These are phyloP conservation scores for Diaporthe vexans DNA, from an alignment of 2,329 filamentous ascomycete species.

Conservation along the genomic window DNA sequence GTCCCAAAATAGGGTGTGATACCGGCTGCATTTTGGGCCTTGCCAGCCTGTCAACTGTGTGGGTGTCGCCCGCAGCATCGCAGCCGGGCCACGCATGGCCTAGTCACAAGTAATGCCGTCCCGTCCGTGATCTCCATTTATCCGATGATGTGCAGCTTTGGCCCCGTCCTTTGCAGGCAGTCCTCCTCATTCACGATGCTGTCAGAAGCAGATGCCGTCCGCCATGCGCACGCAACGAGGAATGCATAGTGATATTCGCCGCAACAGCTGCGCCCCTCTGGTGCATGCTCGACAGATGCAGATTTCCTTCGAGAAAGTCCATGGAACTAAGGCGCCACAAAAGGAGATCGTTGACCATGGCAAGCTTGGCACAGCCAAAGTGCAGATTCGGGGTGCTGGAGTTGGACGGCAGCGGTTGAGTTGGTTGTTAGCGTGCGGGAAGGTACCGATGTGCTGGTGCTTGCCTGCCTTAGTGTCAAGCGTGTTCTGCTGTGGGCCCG, in stretches of 20 bases:
- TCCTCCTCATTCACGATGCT: neutral
- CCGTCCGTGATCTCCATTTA: constrained; percentile 1
- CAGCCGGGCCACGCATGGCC: constrained; percentile 6
- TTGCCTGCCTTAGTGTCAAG: constrained; percentile 17
- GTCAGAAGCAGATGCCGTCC: neutral
- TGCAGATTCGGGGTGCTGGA: neutral
- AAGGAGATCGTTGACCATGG: neutral
- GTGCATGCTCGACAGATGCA: neutral
- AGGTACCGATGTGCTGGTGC: constrained; percentile 30
- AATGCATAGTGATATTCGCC: neutral
- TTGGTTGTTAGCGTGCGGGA: constrained; percentile 19
- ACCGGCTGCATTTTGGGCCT: constrained; percentile 29
- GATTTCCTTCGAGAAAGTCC: constrained; percentile 21
- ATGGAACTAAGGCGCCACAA: constrained; percentile 13
- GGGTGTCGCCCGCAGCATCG: constrained; percentile 16
- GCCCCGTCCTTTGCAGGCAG: neutral
- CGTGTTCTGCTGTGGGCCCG: neutral
- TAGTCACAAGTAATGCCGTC: constrained; percentile 12
- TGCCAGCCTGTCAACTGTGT: neutral
- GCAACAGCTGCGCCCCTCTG: constrained; percentile 4
- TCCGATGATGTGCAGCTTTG: neutral
- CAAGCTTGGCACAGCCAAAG: neutral
- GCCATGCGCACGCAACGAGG: neutral
- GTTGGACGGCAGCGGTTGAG: neutral
- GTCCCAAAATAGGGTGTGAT: constrained; percentile 39